phyloP scores from a whole-genome alignment of 495 filamentous ascomycete genomes.

The Trichoderma parareesei region DNA sequence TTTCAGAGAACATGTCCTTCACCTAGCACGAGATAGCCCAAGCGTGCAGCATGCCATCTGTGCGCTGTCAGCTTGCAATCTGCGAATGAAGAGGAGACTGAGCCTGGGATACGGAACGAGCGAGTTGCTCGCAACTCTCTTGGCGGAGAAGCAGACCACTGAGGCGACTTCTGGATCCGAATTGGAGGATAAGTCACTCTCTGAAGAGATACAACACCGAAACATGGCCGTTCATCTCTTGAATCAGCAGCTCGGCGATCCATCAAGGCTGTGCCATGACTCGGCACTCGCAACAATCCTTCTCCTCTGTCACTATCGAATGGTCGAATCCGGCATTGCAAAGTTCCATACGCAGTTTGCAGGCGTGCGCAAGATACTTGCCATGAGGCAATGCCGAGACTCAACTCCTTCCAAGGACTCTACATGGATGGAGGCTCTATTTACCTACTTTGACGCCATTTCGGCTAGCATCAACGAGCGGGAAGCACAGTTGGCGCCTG shows the following conservation, averaged over 20 bases:
- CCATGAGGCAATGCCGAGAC: constrained; percentile 60
- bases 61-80: constrained; percentile 78
- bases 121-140: constrained; percentile 27
- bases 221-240: constrained; percentile 71
- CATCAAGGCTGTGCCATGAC: constrained; percentile 66
- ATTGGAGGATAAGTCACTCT: constrained; percentile 41
- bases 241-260: constrained; percentile 73
- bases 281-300: constrained; percentile 83
- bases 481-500: constrained; percentile 75
- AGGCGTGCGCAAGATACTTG: constrained; percentile 85
- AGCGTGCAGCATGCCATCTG: constrained; percentile 89
- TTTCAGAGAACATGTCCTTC: constrained; percentile 76
- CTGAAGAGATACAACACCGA: constrained; percentile 79
- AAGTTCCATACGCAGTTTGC: constrained; percentile 92
- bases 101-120: constrained; percentile 42
- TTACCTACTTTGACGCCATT: constrained; percentile 94
- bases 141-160: constrained; percentile 27
- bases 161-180: constrained; percentile 25
- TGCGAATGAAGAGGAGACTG: constrained; percentile 52
- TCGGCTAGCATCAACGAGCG: constrained; percentile 86
- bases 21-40: constrained; percentile 66
- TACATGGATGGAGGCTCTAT: constrained; percentile 89
- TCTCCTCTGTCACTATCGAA: constrained; percentile 83
- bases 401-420: constrained; percentile 52
- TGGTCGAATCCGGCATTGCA: constrained; percentile 84